Evolutionary conservation across 2,329 filamentous ascomycete species (phyloP).

Genomic region (Xylariaceae sp.): DNA sequence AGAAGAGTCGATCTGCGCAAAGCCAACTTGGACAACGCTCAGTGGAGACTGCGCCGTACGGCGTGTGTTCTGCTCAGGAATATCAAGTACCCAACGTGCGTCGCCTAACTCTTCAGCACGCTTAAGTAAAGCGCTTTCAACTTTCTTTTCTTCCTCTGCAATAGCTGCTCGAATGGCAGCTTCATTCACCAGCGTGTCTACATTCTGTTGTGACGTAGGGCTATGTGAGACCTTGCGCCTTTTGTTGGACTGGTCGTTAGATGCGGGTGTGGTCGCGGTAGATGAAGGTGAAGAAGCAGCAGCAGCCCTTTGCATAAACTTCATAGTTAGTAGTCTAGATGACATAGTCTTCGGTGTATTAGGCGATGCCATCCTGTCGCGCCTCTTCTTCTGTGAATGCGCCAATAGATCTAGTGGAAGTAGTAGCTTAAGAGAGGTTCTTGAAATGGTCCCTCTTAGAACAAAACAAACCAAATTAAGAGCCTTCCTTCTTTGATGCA

Average conservation of each 20-base stretch:
- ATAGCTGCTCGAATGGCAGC: conserved; percentile 67
- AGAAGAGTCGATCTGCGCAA: conserved; percentile 48
- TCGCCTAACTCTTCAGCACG: conserved; percentile 69
- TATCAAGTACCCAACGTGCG: conserved; percentile 76
- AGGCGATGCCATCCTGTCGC: conserved; percentile 52
- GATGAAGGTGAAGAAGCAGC: conserved; percentile 65
- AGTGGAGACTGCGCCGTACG: conserved; percentile 48
- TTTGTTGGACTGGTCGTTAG: conserved; percentile 63
- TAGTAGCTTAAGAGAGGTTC: background rate
- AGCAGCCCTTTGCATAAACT: conserved; percentile 93
- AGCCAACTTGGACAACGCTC: conserved; percentile 67
- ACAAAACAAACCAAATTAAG: background rate
- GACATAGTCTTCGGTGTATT: conserved; percentile 77
- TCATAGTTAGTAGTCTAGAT: conserved; percentile 89
- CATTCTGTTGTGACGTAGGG: conserved; percentile 42
- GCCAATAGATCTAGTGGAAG: background rate
- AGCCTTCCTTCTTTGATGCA: too few species aligned
- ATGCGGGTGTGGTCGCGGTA: conserved; percentile 51
- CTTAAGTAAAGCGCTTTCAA: conserved; percentile 64
- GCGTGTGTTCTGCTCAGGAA: conserved; percentile 46
- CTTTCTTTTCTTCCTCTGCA: conserved; percentile 70
- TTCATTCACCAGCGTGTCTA: conserved; percentile 59
- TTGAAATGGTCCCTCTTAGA: background rate
- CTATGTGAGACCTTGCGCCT: conserved; percentile 60
- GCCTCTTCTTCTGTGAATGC: conserved; percentile 2